Base-by-base conservation (phyloP, 2,329 filamentous ascomycete genomes). In the Aspergillus terreus region DNA sequence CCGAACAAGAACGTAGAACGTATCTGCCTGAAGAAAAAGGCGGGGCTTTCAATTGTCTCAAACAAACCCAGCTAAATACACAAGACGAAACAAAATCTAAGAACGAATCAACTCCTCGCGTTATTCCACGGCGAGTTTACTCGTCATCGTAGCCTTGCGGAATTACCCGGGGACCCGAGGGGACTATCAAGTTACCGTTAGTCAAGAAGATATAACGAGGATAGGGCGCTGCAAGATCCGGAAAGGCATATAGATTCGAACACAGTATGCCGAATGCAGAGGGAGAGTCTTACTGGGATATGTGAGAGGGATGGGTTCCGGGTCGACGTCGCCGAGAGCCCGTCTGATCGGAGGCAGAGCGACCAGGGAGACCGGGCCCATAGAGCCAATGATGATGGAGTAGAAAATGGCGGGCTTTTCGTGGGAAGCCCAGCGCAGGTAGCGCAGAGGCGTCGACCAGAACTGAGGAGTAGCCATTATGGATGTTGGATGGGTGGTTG, bases 391-490 rank as follows among this genome's bases (percentile, higher is more conserved):
- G 52, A 89, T 68, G 65, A 90, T 77, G 63, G 89, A 90, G 82
- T 85, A 97, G 81, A 96, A 95, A 77, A 91, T 87, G 53, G 91
- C 91, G 47, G 94, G 94, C 72, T 88, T 88, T 74, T 94, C 87
- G 76, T 90, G 86, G 46, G 88, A 82, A 48, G 91, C 85, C 90
- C 92, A 97, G 74, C 86, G 86, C 66, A 88, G 76, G 84, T 96
- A 97, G 64, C 85, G 85, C 70, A 95, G 67, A 58, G 94, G 94
- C 53, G 82, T 81, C 60, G 84, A 81, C 84, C 87, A 96, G 87
- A 99, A 96, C 65, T 80, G 79, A 63, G 90, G 87, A 50, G 81
- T 79, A 54, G 80, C 71, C 75, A 78, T 60, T 62, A 59, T 53
- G 48, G 49, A 47, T 27, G 55, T 41, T 45, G 53, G 46, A 46